A percentile compares a stretch with the other conserved stretches of the same genome.
These are phyloP conservation scores for Candida tunisiensis DNA, from an alignment of 1,139 yeast species.

Conservation along the genomic window DNA sequence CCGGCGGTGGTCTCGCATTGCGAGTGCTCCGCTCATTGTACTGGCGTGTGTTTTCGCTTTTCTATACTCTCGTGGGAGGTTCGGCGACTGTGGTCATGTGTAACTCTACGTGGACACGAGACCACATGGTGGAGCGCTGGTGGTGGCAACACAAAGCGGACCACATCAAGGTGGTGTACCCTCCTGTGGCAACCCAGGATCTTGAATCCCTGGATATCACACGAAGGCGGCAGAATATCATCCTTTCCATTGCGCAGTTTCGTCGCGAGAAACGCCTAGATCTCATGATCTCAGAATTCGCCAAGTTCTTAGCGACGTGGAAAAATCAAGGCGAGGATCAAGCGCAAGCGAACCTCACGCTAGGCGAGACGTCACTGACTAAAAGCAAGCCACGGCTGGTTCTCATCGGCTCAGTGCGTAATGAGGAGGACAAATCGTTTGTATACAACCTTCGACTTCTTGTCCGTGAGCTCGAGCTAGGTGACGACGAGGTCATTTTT, in stretches of 20 bases:
- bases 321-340: conserved; percentile 1
- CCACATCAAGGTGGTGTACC: conserved; percentile 44
- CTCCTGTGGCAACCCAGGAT: conserved; percentile 68
- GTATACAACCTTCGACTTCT: conserved; percentile 32
- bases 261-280: conserved; percentile 89
- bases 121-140: conserved; percentile 58
- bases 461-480: conserved; percentile 33
- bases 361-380: too few relatives aligned
- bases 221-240: conserved; percentile 30
- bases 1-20: too few relatives aligned
- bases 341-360: too few relatives aligned
- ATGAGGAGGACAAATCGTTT: conserved; percentile 43
- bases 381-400: conserved; percentile 36
- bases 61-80: conserved; percentile 53
- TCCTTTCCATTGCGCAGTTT: conserved; percentile 80
- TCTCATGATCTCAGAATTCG: conserved; percentile 47
- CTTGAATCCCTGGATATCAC: conserved; percentile 15
- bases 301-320: conserved; percentile 24
- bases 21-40: conserved; percentile 44
- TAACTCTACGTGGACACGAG: conserved; percentile 84
- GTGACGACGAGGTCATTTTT: conserved; percentile 37
- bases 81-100: conserved; percentile 51
- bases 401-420: conserved; percentile 74
- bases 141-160: conserved; percentile 11
- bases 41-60: conserved; percentile 47